Evolutionary conservation across 2,329 filamentous ascomycete genomes (phyloP), one percentile per base, ranked within the genome.

Genomic region (Aureobasidium mangrovei): DNA sequence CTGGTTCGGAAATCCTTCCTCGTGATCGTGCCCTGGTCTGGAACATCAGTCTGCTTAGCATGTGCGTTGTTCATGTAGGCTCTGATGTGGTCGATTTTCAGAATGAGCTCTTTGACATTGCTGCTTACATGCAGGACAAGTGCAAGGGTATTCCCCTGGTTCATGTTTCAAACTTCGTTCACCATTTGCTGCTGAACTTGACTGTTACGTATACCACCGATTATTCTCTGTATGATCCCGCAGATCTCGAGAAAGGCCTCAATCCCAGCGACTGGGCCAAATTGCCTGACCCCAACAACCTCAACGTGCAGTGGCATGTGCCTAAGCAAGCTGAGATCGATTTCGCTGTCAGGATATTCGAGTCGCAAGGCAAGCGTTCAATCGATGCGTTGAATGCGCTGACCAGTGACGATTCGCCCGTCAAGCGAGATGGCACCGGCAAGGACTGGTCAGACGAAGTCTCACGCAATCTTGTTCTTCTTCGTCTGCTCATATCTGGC

Each of bases 401-500:
- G n/a, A 94, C 89, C 65, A 84, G 87, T 58, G 84, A 88, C 43
- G 80, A 85, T 35, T 85, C 90, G 1, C 85, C 83, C 2, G 85
- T 97, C 52, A 94, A 90, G 69, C 82, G 91, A 55, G 91, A 91
- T 61, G 93, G 93, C 36, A 95, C 91, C 67, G 94, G 95, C 62
- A 98, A 97, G 70, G 91, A 96, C 63, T 98, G 93, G 93, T 96
- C 91, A 0, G 93, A 98, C 67, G 94, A 98, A 67, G 85, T 97
- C 29, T 91, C 90, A 2, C 78, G 93, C 54, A 89, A 95, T 60
- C 78, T 98, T 55, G 88, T 91, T 9, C 84, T 96, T 49, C 76
- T 98, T 10, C 80, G 91, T 31, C 77, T 98, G n/a, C 82, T 95
- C 42, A 82, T 95, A 28, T 94, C 91, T 3, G 93, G 93, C 52